Base-by-base conservation (phyloP, 495 filamentous ascomycete genomes). In the Hypoxylon trugodes region DNA sequence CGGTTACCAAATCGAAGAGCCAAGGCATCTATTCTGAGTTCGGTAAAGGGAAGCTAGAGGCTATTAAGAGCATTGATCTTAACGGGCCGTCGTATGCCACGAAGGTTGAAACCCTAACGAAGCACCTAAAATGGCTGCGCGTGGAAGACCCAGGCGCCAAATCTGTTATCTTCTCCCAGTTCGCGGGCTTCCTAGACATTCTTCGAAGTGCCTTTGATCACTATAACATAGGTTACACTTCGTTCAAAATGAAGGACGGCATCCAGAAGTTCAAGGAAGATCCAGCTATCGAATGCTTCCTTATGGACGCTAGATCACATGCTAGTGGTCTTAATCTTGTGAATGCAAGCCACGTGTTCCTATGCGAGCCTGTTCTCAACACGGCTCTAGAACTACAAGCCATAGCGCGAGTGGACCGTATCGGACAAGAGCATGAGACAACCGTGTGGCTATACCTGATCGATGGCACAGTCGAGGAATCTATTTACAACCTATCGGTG, bases 381-480 rank as follows among this genome's bases (percentile, higher is more conserved):
- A 90, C 93, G 4, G 92, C 94, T 1, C 86, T 98, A 6, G 94
- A 97, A 67, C 82, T 97, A 4, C 94, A 98, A 69, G 94, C 92
- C 2, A 96, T 97, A 65, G 92, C 93, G 4, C 88, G 94, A 42
- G 93, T 98, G 0, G 92, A 98, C 72, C 84, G 94, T 32, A 98
- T 98, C 51, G 94, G 94, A 0, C 94, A 98, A 73, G 83, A 87
- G 56, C 86, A 89, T 21, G 81, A 88, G 59, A 98, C 94, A 5
- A 96, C 92, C 1, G 94, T 97, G 4, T 98, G 92, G 89, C 89
- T 97, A 74, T 98, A 98, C 72, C 82, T 97, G 1, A 83, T 96
- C 16, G 86, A 89, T 3, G 90, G 89, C 41, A 96, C 94, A 0
- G 91, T 97, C 1, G 94, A 98, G 65, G 87, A 96, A 71, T 87